Evolutionary conservation across 2,329 filamentous ascomycete genomes (phyloP), one percentile per base, ranked within the genome.

Genomic region (Pseudodiploospora longispora): DNA sequence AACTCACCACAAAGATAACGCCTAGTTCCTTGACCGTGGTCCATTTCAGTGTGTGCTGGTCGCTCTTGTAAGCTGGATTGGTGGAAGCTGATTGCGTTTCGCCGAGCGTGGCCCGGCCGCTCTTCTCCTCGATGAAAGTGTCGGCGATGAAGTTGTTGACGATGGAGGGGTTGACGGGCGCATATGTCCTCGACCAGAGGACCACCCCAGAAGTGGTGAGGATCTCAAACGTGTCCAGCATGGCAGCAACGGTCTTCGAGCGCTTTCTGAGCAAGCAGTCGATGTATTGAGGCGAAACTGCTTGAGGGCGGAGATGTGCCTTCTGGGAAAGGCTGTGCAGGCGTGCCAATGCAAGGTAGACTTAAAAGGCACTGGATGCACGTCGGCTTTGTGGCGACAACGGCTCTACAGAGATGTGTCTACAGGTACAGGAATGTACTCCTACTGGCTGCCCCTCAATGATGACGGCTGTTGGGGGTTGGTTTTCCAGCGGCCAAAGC

Each of bases 151-250:
- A 83, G 71, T 80, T 85, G 72, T 98, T 96, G 72, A 98, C 83
- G 52, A 96, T 75, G 55, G 85, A 82, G 36, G 86, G 78, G 61
- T 82, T 89, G 60, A 95, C 81, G 2, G 84, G 76, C 43, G 83
- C 81, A 63, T 91, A 95, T 28, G 82, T 84, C 62, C 86, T 84
- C 49, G 91, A 96, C 93, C 93, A 98, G 44, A 98, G 79, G 46
- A 98, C 93, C 50, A 98, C 90, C 45, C 93, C 93, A 4, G 90
- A 95, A 33, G 91, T 95, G 48, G 91, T 96, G 49, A 98, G 68
- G 53, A 98, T 93, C 67, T 98, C 91, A 64, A 98, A 98, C 10
- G 87, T 85, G 71, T 98, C 93, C 68, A 98, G 71, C 91, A 97
- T 97, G 46, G 54, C 63, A 56, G 19, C 19, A 19, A 19, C 19